Evolutionary conservation across 257 asterid genomes (phyloP).

Genomic region (Misopates orontium): DNA sequence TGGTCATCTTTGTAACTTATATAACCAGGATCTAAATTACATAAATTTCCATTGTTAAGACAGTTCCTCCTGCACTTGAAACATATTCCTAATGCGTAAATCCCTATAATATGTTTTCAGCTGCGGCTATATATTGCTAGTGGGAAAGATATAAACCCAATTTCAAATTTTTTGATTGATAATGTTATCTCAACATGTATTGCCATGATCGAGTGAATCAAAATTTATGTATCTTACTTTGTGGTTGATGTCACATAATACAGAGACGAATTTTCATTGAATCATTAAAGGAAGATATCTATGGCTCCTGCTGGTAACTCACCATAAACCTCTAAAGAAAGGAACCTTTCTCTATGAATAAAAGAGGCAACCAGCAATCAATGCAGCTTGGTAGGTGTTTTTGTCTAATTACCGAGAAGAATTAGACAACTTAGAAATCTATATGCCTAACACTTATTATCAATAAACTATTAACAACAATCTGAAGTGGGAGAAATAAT

Average conservation of each 20-base stretch:
- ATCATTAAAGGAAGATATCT: neutral
- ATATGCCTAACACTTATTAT: neutral
- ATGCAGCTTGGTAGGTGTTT: neutral
- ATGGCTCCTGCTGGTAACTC: neutral
- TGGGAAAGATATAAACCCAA: neutral
- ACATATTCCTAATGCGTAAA: too few species aligned
- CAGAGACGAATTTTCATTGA: neutral
- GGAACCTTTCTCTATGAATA: too few species aligned
- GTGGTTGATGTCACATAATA: too few species aligned
- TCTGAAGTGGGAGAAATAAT: constrained; percentile 27
- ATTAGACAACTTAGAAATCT: neutral
- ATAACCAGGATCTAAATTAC: neutral
- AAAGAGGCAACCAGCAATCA: neutral
- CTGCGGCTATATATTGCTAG: too few species aligned
- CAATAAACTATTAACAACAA: constrained; percentile 4
- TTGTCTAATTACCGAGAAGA: neutral
- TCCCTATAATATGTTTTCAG: too few species aligned
- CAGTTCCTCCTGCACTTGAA: too few species aligned
- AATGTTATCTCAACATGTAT: neutral
- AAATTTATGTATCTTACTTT: too few species aligned
- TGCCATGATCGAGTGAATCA: too few species aligned
- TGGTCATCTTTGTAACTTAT: neutral
- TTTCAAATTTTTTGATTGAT: neutral
- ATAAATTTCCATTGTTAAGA: too few species aligned
- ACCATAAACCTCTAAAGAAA: neutral